Evolutionary conservation across 129 eudicot genomes (phyloP).

Genomic region (Saposhnikovia divaricata): DNA sequence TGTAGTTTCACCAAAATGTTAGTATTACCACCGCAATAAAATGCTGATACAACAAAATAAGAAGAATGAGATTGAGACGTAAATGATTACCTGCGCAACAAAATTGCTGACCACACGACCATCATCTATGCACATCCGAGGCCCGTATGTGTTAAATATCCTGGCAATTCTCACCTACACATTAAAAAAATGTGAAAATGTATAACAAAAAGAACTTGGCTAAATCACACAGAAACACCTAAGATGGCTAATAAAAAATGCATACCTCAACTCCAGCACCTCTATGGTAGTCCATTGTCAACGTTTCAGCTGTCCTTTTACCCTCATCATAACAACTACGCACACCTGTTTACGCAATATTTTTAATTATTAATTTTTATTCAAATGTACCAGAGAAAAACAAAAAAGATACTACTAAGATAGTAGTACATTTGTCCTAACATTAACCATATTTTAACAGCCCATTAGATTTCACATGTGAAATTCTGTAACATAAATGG

Average conservation of each 20-base stretch:
- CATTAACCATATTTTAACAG: neutral
- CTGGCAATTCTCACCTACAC: slow-evolving; percentile 67
- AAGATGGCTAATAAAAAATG: neutral
- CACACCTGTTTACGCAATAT: slow-evolving; percentile 3
- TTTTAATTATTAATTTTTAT: neutral
- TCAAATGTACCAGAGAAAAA: neutral
- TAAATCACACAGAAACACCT: neutral
- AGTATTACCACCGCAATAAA: neutral
- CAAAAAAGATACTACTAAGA: neutral
- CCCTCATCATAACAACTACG: slow-evolving; percentile 9
- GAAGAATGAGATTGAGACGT: neutral
- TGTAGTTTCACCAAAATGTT: slow-evolving; percentile 18
- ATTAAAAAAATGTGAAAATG: neutral
- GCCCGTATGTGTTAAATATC: slow-evolving; percentile 82
- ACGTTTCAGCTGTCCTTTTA: slow-evolving; percentile 9
- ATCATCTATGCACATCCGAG: slow-evolving; percentile 82
- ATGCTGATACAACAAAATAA: neutral
- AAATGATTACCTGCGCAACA: slow-evolving; percentile 47
- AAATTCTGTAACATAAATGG: neutral
- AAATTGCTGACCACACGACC: slow-evolving; percentile 90
- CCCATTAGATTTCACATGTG: neutral
- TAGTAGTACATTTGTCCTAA: neutral
- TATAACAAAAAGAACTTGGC: neutral
- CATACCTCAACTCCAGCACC: slow-evolving; percentile 14
- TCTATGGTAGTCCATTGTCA: slow-evolving; percentile 14